These are phyloP conservation scores for Neckera pumila DNA, from an alignment of 225 moss, liverwort and hornwort species.

Conservation along the genomic window DNA sequence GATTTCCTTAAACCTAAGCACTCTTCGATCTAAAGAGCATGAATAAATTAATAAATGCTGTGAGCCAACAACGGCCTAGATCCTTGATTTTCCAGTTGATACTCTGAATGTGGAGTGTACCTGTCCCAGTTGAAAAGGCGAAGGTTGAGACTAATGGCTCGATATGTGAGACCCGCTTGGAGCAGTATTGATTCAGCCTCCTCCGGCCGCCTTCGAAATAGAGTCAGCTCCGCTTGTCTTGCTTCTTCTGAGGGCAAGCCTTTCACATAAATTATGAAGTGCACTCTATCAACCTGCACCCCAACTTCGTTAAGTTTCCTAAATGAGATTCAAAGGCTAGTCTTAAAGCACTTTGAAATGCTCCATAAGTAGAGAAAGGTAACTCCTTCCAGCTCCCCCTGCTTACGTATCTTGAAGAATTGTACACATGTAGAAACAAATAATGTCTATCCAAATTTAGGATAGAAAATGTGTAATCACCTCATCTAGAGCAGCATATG, in stretches of 20 bases:
- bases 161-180: constrained; percentile 70
- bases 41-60: not conserved
- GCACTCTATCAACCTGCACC: constrained; percentile 72
- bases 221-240: constrained; percentile 66
- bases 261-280: constrained; percentile 64
- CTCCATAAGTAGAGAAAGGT: not conserved
- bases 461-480: not conserved
- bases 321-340: not conserved
- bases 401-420: not conserved
- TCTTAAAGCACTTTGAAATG: not conserved
- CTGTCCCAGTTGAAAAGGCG: constrained; percentile 89
- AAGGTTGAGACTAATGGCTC: constrained; percentile 71
- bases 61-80: not conserved
- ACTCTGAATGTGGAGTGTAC: constrained; percentile 5
- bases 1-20: not conserved
- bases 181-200: constrained; percentile 85
- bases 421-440: not conserved
- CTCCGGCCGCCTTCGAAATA: constrained; percentile 57
- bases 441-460: not conserved
- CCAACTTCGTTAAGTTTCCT: not conserved
- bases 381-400: not conserved
- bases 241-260: constrained; percentile 67
- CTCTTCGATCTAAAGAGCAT: not conserved
- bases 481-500: constrained; percentile 89
- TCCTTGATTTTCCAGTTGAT: not conserved